These are phyloP conservation scores for Triticum timopheevii DNA, from an alignment of 176 grass and related monocot genomes.

Conservation along the genomic window DNA sequence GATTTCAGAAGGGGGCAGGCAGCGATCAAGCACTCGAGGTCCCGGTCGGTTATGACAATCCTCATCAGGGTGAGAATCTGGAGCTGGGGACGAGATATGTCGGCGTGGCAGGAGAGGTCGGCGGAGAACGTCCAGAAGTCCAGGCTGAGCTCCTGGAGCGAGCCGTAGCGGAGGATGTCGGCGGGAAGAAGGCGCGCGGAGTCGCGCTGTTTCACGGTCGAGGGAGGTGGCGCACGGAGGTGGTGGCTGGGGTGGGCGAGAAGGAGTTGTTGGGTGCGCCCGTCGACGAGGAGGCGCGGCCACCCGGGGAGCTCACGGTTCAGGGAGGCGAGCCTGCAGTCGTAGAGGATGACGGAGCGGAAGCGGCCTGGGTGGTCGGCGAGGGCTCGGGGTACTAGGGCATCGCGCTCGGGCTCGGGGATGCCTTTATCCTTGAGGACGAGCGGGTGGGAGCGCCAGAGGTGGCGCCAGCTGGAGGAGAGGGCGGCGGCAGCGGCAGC, in stretches of 20 bases:
- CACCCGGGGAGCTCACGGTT: not conserved
- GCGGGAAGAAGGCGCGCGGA: not conserved
- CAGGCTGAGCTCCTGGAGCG: not conserved
- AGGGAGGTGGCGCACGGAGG: no score
- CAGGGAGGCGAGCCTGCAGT: not conserved
- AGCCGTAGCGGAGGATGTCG: not conserved
- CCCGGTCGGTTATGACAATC: not conserved
- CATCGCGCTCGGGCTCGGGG: not conserved
- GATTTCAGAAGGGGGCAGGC: not conserved
- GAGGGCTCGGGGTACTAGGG: not conserved
- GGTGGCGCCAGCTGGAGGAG: not conserved
- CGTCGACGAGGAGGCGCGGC: not conserved
- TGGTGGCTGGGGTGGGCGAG: not conserved
- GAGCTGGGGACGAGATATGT: constrained; percentile 13
- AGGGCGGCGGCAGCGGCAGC: not conserved
- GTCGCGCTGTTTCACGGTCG: not conserved
- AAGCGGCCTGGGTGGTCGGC: not conserved
- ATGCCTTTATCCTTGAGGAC: not conserved
- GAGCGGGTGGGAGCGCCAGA: not conserved
- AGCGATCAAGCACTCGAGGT: constrained; percentile 20
- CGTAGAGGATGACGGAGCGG: not conserved
- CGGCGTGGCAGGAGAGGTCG: not conserved
- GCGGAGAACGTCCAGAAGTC: not conserved
- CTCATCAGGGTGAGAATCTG: not conserved
- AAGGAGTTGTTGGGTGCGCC: not conserved